Base-by-base conservation (phyloP, 495 filamentous ascomycete species). In the Neurospora terricola region DNA sequence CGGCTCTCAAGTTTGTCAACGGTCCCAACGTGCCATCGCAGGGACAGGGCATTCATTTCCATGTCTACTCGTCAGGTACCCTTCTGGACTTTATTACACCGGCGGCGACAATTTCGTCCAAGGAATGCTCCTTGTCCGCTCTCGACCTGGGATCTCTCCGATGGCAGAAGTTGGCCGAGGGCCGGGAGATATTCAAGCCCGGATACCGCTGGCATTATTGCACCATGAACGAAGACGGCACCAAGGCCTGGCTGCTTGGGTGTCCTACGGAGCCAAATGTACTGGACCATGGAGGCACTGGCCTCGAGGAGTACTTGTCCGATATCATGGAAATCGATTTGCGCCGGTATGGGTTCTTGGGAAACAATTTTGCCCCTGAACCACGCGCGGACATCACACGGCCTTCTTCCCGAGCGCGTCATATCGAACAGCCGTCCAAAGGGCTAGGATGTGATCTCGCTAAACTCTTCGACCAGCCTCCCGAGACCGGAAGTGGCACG, bases 171-270 rank as follows among this genome's bases (percentile, higher is more conserved):
- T 83, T 99, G 8, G 94, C 94, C 11, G 94, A 97, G 74, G 96
- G 96, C 10, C 91, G 91, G 37, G 96, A 98, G 78, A 91, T 98
- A 34, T 98, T 98, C 82, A 87, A 91, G 71, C 86, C 89, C 1
- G 91, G 91, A 11, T 98, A 94, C 80, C 89, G 94, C 69, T 98
- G 96, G 96, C 95, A 98, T 80, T 99, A 99, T 79, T 98, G 96
- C 79, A 94, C 93, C 0, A 90, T 97, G 81, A 94, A 97, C 79
- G 89, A 96, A 74, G 91, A 94, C 72, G 94, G 93, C 1, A 98
- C 96, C 3, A 97, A 96, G 76, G 95, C 94, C 11, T 99, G 97
- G 93, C 84, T 99, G 9, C 86, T 99, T n/a, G 96, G 96, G 27
- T 97, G 94, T 78, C 90, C 90, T 10, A 92, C 90, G 5, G 93